Evolutionary conservation across 306 rosid genomes (phyloP).

Genomic region (Begonia fuchsioides): DNA sequence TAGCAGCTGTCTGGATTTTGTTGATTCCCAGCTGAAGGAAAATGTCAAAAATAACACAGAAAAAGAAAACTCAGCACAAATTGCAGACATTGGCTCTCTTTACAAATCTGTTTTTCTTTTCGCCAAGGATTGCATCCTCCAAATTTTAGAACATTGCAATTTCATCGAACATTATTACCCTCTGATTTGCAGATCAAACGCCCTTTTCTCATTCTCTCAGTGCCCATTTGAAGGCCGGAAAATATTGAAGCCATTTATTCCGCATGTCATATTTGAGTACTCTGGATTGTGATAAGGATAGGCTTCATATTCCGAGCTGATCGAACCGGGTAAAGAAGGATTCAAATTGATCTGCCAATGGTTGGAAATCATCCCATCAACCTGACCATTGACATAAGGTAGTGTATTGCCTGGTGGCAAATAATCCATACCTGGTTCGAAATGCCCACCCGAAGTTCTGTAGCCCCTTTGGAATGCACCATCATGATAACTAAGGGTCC

Average conservation of each 20-base stretch:
- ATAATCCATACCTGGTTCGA: constrained; percentile 45
- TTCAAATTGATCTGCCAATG: constrained; percentile 72
- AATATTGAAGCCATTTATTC: constrained; percentile 58
- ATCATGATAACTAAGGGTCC: constrained; percentile 68
- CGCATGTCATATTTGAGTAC: constrained; percentile 50
- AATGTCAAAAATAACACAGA: constrained; percentile 4
- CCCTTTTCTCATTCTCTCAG: constrained; percentile 13
- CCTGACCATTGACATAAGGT: constrained; percentile 56
- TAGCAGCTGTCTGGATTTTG: no score
- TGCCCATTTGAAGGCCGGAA: constrained; percentile 83
- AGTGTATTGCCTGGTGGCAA: constrained; percentile 28
- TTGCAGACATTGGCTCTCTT: constrained; percentile 43
- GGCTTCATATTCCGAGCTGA: constrained; percentile 38
- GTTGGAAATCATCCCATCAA: constrained; percentile 55
- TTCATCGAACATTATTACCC: constrained; percentile 68
- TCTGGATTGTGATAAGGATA: constrained; percentile 52
- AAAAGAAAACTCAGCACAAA: constrained; percentile 2
- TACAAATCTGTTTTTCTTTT: constrained; percentile 56
- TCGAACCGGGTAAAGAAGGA: constrained; percentile 41
- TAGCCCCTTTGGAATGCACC: constrained; percentile 50
- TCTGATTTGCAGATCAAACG: constrained; percentile 16
- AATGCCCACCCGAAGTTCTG: constrained; percentile 28
- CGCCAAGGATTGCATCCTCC: constrained; percentile 65
- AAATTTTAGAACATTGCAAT: constrained; percentile 49
- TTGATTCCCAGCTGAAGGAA: no score